These are phyloP conservation scores for Maudiozyma turicensis DNA, from an alignment of 805 yeast genomes.

Conservation along the genomic window DNA sequence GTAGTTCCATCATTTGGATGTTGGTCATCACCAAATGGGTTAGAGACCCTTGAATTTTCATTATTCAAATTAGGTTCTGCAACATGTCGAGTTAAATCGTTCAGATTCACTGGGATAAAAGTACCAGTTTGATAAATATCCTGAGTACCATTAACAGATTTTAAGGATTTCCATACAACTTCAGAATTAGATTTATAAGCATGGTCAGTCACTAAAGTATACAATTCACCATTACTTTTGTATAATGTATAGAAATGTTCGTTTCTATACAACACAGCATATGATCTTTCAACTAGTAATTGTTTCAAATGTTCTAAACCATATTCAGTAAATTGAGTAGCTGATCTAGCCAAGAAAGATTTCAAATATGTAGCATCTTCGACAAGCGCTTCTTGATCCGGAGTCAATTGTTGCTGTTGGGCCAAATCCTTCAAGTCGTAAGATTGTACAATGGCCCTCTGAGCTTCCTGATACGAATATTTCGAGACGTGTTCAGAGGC, in stretches of 20 bases:
- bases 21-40: constrained; percentile 18
- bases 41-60: constrained; percentile 4
- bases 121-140: constrained; percentile 62
- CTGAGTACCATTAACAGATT: constrained; percentile 55
- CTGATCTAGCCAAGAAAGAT: constrained; percentile 48
- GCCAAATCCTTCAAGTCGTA: constrained; percentile 29
- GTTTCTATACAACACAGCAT: constrained; percentile 74
- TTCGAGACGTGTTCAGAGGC: constrained; percentile 31
- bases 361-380: constrained; percentile 31
- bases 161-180: constrained; percentile 78
- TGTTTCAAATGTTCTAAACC: constrained; percentile 47
- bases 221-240: constrained; percentile 43
- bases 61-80: background rate
- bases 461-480: constrained; percentile 51
- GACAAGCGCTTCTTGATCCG: constrained; percentile 18
- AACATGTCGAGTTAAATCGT: constrained; percentile 1
- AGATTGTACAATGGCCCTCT: constrained; percentile 43
- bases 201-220: constrained; percentile 61
- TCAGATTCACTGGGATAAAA: constrained; percentile 37
- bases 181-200: constrained; percentile 41
- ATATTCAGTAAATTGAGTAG: constrained; percentile 63
- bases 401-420: constrained; percentile 18
- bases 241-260: constrained; percentile 75
- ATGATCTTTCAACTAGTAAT: constrained; percentile 40
- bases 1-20: background rate